These are phyloP conservation scores for Macadamia integrifolia DNA, from an alignment of 164 flowering plant genomes.

Conservation along the genomic window DNA sequence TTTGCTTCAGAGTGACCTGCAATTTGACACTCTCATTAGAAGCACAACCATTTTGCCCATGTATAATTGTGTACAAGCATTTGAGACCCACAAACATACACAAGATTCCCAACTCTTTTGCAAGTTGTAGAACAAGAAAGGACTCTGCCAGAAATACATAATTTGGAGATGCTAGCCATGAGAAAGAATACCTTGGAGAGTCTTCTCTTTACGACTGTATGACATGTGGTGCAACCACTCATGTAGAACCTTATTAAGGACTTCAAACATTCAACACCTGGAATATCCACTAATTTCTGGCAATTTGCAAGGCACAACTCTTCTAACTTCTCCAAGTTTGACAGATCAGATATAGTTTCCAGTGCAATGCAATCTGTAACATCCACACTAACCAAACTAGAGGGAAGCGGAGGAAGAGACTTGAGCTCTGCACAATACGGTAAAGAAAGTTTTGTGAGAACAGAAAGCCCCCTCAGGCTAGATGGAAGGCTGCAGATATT, in stretches of 20 bases:
- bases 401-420: conserved; percentile 38
- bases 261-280: conserved; percentile 39
- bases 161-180: too few species aligned
- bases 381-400: conserved; percentile 22
- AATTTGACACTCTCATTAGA: not conserved
- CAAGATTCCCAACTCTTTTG: too few species aligned
- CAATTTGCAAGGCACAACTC: conserved; percentile 33
- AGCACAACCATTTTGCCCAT: not conserved
- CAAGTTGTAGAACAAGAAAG: too few species aligned
- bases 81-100: too few species aligned
- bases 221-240: conserved; percentile 26
- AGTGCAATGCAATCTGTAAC: conserved; percentile 25
- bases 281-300: conserved; percentile 22
- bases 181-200: conserved; percentile 17
- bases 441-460: conserved; percentile 23
- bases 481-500: conserved; percentile 31
- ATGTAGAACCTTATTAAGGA: conserved; percentile 30
- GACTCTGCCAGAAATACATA: too few species aligned
- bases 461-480: conserved; percentile 27
- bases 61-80: too few species aligned
- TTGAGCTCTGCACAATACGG: conserved; percentile 23
- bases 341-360: conserved; percentile 27
- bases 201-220: conserved; percentile 18
- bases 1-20: conserved; percentile 20
- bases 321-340: conserved; percentile 21